Conservation (phyloP, 176 grass and related monocot species). For the Miscanthus lutarioriparius region DNA sequence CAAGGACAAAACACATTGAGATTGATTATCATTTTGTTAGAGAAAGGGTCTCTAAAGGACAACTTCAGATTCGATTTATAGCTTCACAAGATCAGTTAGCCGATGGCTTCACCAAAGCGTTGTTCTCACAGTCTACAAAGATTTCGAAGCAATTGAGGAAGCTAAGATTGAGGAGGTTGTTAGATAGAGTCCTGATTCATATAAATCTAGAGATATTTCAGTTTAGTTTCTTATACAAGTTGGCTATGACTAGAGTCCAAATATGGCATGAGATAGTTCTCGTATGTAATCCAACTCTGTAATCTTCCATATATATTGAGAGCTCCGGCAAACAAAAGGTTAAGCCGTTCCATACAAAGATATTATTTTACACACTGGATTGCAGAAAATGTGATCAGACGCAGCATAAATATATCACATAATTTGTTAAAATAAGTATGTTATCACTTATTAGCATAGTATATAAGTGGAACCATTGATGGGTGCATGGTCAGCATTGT, state of each 20-base stretch:
- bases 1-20: neutral
- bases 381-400: neutral
- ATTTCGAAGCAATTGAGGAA: neutral
- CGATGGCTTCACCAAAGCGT: neutral
- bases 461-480: neutral
- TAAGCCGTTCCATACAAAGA: neutral
- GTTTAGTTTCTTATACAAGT: neutral
- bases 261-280: neutral
- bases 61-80: neutral
- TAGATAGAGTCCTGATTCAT: neutral
- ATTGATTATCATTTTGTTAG: neutral
- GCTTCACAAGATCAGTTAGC: neutral
- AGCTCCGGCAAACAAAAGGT: too few relatives aligned
- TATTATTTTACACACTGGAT: neutral
- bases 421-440: slow-evolving; percentile 17
- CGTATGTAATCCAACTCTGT: too few relatives aligned
- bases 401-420: neutral
- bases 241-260: neutral
- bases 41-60: neutral
- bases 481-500: slow-evolving; percentile 14
- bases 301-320: too few relatives aligned
- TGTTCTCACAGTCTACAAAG: neutral
- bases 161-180: neutral
- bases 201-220: neutral
- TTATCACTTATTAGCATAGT: neutral